Base-by-base conservation (phyloP, 2,329 filamentous ascomycete species). In the Beauveria sp. region DNA sequence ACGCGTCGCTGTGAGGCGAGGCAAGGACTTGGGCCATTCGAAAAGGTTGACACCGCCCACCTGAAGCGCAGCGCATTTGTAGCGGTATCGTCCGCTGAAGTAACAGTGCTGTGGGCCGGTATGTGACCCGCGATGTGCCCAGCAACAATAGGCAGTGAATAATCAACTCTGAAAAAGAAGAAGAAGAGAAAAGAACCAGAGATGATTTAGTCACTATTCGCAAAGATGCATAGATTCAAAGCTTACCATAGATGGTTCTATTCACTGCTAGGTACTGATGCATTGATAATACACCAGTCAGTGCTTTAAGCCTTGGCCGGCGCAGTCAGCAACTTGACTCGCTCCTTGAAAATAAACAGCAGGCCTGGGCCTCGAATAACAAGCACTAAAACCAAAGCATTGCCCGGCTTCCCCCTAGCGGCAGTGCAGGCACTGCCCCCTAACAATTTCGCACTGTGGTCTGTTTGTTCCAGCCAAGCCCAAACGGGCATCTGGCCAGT, bases 391-490 rank as follows among this genome's bases (percentile, higher is more conserved):
- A 18, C 6, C 30, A 20, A 14, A 14, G 7, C 20, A 24, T 20
- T 22, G n/a, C 28, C 52, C 52, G 52, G 38, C 20, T 46, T 46
- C 40, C 53, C n/a, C 40, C 53, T 56, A 56, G 53, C 40, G 53
- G 53, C 53, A 34, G 40, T 54, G 16, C 14, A 42, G 34, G 5
- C 12, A 46, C 45, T 50, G 24, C 18, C 47, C 34, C 34, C 34
- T 38, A 51, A 34, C 30, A 51, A 34, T 34, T 22, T n/a, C 53
- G 53, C 53, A 56, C 53, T 56, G 53, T 56, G 53, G 53, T 22
- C 26, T 40, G 52, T 20, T 45, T 55, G 52, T 45, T 46, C 42
- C 53, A 56, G 53, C 53, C 53, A 56, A 56, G 53, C 42, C 53
- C 26, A 22, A 54, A 26, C 3, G 20, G 34, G 28, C 8, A 20